Conservation (phyloP, 2,329 filamentous ascomycete genomes). For the Hypoxylon rubiginosum region DNA sequence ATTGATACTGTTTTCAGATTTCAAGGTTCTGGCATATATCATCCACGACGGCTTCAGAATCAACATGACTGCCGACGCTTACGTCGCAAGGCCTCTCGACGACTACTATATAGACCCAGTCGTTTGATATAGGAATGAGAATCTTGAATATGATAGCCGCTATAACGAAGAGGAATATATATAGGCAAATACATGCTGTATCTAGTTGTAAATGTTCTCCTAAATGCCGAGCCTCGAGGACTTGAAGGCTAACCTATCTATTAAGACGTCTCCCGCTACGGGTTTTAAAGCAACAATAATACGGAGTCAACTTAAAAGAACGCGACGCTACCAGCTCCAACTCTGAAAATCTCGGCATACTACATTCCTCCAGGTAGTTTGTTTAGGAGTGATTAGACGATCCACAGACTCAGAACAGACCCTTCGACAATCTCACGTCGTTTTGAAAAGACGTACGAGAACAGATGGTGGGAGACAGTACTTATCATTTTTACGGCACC, state of each 20-base stretch:
- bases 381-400: constrained; percentile 11
- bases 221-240: neutral
- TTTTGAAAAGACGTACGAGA: neutral
- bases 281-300: constrained; percentile 31
- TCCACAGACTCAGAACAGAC: constrained; percentile 1
- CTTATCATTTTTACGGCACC: neutral
- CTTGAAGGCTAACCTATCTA: neutral
- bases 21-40: constrained; percentile 28
- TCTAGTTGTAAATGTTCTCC: neutral
- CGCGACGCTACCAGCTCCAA: constrained; percentile 16
- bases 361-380: constrained; percentile 10
- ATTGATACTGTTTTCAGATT: constrained; percentile 30
- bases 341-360: constrained; percentile 34
- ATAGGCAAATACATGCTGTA: neutral
- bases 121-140: neutral
- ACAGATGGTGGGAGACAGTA: neutral
- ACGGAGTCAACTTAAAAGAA: constrained; percentile 24
- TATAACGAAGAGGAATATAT: neutral
- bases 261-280: constrained; percentile 31
- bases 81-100: neutral
- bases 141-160: neutral
- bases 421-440: constrained; percentile 6
- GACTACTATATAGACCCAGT: constrained; percentile 2
- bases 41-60: constrained; percentile 39
- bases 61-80: constrained; percentile 24